A percentile compares a stretch with the other conserved stretches of the same genome.
Evolutionary conservation across 768 basidiomycete species (phyloP).

Genomic region (Lentinula sp.): DNA sequence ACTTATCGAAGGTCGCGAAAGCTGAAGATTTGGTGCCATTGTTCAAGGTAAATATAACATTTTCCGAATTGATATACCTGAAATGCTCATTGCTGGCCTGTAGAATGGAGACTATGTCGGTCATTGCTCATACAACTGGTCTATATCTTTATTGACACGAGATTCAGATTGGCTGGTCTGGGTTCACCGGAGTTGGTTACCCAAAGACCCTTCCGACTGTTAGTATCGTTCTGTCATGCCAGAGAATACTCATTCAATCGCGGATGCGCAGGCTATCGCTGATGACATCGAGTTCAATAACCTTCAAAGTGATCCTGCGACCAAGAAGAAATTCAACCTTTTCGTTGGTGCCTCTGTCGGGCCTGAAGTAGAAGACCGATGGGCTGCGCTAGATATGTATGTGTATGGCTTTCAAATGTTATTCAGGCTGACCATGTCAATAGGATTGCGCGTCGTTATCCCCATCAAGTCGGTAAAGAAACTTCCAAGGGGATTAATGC

Average conservation of each 20-base stretch:
- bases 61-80: not conserved
- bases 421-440: not conserved
- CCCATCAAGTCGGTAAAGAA: conserved; percentile 45
- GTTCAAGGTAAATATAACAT: conserved; percentile 26
- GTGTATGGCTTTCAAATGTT: conserved; percentile 4
- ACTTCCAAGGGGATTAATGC: conserved; percentile 42
- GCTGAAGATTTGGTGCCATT: conserved; percentile 33
- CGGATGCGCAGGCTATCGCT: conserved; percentile 32
- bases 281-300: conserved; percentile 36
- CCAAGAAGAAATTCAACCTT: conserved; percentile 41
- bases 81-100: not conserved
- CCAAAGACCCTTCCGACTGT: conserved; percentile 40
- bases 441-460: conserved; percentile 38
- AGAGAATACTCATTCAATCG: not conserved
- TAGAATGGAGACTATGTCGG: conserved; percentile 43
- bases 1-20: conserved; percentile 27
- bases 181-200: conserved; percentile 46
- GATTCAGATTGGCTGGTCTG: conserved; percentile 43
- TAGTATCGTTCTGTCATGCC: conserved; percentile 11
- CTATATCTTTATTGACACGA: not conserved
- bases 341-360: conserved; percentile 43
- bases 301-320: conserved; percentile 33
- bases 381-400: conserved; percentile 41
- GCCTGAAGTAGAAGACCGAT: conserved; percentile 43
- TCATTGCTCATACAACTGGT: not conserved